Percentiles rank a stretch among this genome's conserved stretches.
These are phyloP conservation scores for Wickerhamomyces chaumierensis DNA, from an alignment of 805 yeast genomes.

Conservation along the genomic window DNA sequence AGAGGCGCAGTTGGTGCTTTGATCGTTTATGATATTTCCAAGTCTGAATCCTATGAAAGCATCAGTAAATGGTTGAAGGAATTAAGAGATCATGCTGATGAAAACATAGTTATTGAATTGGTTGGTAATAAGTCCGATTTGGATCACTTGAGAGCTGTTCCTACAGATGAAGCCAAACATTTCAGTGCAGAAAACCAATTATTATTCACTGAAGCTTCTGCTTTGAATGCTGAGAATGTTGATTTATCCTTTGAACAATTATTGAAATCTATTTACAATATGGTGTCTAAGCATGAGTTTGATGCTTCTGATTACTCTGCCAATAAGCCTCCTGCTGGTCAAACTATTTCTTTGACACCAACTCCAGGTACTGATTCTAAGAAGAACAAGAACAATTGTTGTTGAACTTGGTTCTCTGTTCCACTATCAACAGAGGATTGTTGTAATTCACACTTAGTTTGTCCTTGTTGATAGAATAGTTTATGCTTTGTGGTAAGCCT, in stretches of 20 bases:
- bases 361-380: slow-evolving; percentile 69
- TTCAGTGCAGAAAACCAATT: slow-evolving; percentile 89
- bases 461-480: no score
- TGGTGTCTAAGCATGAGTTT: slow-evolving; percentile 87
- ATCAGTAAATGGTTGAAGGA: slow-evolving; percentile 87
- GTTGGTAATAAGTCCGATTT: slow-evolving; percentile 90
- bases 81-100: slow-evolving; percentile 84
- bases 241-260: slow-evolving; percentile 90
- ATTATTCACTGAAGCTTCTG: slow-evolving; percentile 92
- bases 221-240: slow-evolving; percentile 88
- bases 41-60: slow-evolving; percentile 75
- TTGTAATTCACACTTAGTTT: no score
- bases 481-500: no score
- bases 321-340: slow-evolving; percentile 68
- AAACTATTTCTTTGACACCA: slow-evolving; percentile 86
- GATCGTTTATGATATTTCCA: slow-evolving; percentile 90
- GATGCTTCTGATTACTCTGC: slow-evolving; percentile 68
- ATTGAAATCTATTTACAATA: slow-evolving; percentile 85
- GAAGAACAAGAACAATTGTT: slow-evolving; percentile 43
- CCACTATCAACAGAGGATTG: no score
- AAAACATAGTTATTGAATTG: slow-evolving; percentile 87
- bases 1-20: slow-evolving; percentile 98
- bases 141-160: slow-evolving; percentile 89
- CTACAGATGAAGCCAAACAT: slow-evolving; percentile 93
- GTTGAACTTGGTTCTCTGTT: no score